phyloP scores from a whole-genome alignment of 176 grass and related monocot genomes.

The Musa schizocarpa region DNA sequence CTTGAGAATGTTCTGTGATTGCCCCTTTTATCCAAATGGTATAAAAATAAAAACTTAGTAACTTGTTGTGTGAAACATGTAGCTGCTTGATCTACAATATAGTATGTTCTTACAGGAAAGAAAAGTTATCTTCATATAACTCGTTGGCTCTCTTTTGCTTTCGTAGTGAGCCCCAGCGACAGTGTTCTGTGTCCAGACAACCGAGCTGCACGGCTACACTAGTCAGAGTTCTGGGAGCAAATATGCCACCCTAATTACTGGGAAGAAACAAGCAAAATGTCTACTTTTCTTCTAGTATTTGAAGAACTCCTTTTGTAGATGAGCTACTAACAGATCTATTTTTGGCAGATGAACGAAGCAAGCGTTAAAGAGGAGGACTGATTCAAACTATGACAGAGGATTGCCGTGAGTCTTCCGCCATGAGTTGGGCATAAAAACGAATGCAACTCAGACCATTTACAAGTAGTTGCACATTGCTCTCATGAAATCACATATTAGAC shows the following conservation, averaged over 20 bases:
- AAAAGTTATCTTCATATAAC: neutral
- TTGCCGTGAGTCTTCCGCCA: too few relatives aligned
- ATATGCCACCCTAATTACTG: neutral
- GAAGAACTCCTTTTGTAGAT: neutral
- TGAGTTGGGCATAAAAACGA: too few relatives aligned
- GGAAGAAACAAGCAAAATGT: neutral
- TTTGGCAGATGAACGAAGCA: constrained; percentile 53
- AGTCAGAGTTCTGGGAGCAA: neutral
- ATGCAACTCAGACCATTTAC: too few relatives aligned
- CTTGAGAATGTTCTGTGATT: too few relatives aligned
- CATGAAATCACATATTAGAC: neutral
- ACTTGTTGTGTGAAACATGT: too few relatives aligned
- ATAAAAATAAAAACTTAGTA: too few relatives aligned
- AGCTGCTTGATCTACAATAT: neutral
- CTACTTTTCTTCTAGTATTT: neutral
- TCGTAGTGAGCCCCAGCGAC: neutral
- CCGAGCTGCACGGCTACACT: neutral
- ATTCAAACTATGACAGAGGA: constrained; percentile 44
- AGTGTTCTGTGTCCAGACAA: neutral
- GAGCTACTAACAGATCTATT: neutral
- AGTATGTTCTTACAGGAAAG: neutral
- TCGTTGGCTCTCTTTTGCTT: neutral
- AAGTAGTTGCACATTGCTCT: neutral
- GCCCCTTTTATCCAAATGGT: too few relatives aligned
- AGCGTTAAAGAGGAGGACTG: constrained; percentile 45